Evolutionary conservation across 2,329 filamentous ascomycete genomes (phyloP).

Genomic region (Neofusicoccum umdonicola): DNA sequence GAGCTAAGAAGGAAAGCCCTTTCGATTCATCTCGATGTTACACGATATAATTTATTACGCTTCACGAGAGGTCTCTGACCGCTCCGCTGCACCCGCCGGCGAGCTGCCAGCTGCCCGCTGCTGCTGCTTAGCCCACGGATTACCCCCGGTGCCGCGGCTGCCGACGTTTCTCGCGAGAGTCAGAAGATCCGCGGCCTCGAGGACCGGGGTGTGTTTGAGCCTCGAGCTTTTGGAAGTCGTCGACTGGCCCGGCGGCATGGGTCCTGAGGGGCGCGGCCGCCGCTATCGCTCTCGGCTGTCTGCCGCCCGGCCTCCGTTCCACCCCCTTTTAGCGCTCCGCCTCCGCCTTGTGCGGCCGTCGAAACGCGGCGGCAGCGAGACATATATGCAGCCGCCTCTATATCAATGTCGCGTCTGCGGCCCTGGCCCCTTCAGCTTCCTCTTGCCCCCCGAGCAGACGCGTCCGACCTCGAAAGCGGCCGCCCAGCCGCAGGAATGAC

Average conservation of each 20-base stretch:
- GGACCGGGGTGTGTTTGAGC: slow-evolving; percentile 7
- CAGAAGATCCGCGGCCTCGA: too few relatives aligned
- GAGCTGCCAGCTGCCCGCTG: too few relatives aligned
- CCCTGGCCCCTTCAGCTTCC: background rate
- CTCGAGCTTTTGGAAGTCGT: background rate
- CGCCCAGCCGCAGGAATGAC: background rate
- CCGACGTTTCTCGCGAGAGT: too few relatives aligned
- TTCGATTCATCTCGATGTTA: background rate
- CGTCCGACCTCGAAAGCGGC: background rate
- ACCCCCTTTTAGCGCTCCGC: background rate
- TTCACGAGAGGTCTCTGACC: background rate
- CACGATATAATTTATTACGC: slow-evolving; percentile 6
- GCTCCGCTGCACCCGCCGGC: too few relatives aligned
- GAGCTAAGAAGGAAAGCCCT: background rate
- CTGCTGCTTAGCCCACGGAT: too few relatives aligned
- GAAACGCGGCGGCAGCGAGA: background rate
- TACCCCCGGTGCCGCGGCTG: too few relatives aligned
- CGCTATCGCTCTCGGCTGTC: background rate
- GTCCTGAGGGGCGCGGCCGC: background rate
- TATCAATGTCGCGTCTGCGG: background rate
- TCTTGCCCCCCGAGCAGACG: background rate
- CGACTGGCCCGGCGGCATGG: background rate
- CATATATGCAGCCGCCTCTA: background rate
- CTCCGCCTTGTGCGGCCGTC: background rate
- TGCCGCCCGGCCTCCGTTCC: background rate